Base-by-base conservation (phyloP, 148 eudicot species). In the Arbutus unedo region DNA sequence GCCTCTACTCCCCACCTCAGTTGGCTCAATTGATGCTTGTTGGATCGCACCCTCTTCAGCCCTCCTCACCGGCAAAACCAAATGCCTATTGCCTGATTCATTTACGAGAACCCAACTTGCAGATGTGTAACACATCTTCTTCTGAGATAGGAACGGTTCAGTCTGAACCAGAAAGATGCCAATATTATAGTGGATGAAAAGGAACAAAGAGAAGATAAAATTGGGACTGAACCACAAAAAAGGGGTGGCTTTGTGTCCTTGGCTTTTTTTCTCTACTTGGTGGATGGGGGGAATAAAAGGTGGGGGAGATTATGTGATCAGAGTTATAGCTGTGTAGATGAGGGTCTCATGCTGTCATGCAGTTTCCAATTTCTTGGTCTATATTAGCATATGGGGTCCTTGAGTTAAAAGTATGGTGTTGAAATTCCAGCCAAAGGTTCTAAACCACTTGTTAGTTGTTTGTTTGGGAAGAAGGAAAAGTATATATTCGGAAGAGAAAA, bases 31-130 rank as follows among this genome's bases (percentile, higher is more conserved):
- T 31, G 71, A 43, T 66, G 71, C 71, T 31, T 66, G 71, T 31
- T 66, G 71, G 71, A 3, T 66, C 43, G 31, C 71, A 66, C 44
- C 76, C 75, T 48, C 86, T 57, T 62, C 84, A 0, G 77, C n/a
- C 38, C 62, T 54, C 54, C 25, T 64, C 77, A 45, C 53, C 1
- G 4, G 77, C 77, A 38, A 15, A 53, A 83, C 64, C 80, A 68
- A 16, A 67, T 21, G 38, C 79, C 15, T 49, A 48, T 66, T 11
- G 31, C 31, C 2, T 16, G 44, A 66, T 66, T 66, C 38, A 31
- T 31, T 31, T 31, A 31, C 38, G 38, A 31, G 38, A 31, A 31
- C 38, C 38, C 38, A 1, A 31, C 38, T 31, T 31, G 38, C 41
- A 16, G 31, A 41, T 25, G 5, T 13, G 71, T 66, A 66, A 16